A percentile compares a stretch with the other conserved stretches of the same genome.
Conservation (phyloP, 805 yeast genomes). For the Zygoascus ofunaensis region DNA sequence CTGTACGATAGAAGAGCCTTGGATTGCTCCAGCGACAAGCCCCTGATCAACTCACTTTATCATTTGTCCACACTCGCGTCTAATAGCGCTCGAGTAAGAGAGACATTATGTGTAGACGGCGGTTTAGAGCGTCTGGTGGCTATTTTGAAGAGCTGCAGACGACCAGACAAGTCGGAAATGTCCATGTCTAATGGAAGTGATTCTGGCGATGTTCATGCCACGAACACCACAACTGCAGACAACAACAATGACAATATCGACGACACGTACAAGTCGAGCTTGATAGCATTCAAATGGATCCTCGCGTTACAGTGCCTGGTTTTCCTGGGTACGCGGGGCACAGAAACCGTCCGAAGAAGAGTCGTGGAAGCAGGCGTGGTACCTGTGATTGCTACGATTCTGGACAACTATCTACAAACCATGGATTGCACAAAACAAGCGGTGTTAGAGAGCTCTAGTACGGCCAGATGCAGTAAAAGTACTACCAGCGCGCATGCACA, state of each 20-base stretch:
- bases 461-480: too few relatives aligned
- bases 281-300: slow-evolving; percentile 97
- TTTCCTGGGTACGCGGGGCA: slow-evolving; percentile 85
- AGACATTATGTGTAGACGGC: slow-evolving; percentile 81
- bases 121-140: slow-evolving; percentile 83
- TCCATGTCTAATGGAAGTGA: background rate
- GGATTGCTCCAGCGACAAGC: slow-evolving; percentile 82
- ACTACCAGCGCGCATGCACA: too few relatives aligned
- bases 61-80: slow-evolving; percentile 82
- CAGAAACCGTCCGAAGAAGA: slow-evolving; percentile 73
- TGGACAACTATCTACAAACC: slow-evolving; percentile 64
- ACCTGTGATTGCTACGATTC: slow-evolving; percentile 82
- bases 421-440: background rate
- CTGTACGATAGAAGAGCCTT: slow-evolving; percentile 87
- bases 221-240: background rate
- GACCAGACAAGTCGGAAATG: slow-evolving; percentile 14
- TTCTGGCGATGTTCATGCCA: background rate
- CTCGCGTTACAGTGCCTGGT: slow-evolving; percentile 88
- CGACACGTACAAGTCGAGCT: slow-evolving; percentile 21
- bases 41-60: slow-evolving; percentile 83
- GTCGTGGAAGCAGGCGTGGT: slow-evolving; percentile 88
- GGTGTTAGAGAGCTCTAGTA: background rate
- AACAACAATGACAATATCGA: too few relatives aligned
- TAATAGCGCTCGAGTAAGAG: slow-evolving; percentile 80
- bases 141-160: slow-evolving; percentile 71